Percentiles rank a stretch among this genome's conserved stretches.
Conservation (phyloP, 2,329 filamentous ascomycete species). For the Fusarium siculi region DNA sequence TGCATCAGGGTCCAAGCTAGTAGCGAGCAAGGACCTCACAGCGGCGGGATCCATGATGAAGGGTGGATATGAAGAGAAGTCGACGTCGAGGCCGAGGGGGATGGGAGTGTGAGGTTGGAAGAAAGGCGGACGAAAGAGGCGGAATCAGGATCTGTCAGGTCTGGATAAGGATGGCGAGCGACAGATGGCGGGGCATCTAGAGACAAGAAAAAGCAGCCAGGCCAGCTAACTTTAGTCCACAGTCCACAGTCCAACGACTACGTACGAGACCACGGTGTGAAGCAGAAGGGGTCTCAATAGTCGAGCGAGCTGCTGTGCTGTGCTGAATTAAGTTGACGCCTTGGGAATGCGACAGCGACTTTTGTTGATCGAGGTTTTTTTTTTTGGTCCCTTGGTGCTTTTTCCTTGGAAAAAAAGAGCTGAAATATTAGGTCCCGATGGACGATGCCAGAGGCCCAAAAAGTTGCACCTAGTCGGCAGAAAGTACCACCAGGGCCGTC, state of each 20-base stretch:
- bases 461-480: conserved; percentile 31
- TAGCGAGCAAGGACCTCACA: conserved; percentile 80
- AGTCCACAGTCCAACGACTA: conserved; percentile 33
- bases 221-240: conserved; percentile 23
- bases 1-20: conserved; percentile 79
- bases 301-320: conserved; percentile 10
- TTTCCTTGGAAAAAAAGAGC: conserved; percentile 21
- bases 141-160: conserved; percentile 47
- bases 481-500: conserved; percentile 36
- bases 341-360: conserved; percentile 16
- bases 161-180: conserved; percentile 42
- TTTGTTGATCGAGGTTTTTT: conserved; percentile 7
- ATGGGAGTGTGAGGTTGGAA: conserved; percentile 37
- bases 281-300: neutral
- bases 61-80: conserved; percentile 33
- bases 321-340: conserved; percentile 4
- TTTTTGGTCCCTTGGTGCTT: conserved; percentile 2
- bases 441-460: conserved; percentile 40
- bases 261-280: conserved; percentile 16
- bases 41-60: conserved; percentile 76
- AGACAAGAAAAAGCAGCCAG: conserved; percentile 35
- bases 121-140: conserved; percentile 37
- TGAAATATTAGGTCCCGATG: conserved; percentile 37
- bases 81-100: conserved; percentile 41
- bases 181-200: conserved; percentile 47